Percentiles rank a stretch among this genome's conserved stretches.
Conservation (phyloP, 78 protist genomes). For the Isochrysis galbana region DNA sequence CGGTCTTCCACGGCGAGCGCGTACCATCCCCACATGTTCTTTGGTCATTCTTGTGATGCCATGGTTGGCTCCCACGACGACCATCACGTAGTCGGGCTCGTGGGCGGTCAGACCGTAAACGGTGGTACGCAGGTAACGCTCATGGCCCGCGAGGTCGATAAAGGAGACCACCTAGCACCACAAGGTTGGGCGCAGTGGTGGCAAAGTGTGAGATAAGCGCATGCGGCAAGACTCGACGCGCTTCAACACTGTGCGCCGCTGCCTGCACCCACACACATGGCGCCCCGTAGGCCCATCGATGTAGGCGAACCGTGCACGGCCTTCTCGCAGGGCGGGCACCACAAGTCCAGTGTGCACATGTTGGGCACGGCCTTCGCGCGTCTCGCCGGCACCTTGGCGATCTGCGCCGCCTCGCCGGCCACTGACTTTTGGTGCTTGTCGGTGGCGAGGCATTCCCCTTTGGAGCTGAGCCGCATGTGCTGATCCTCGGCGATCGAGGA, state of each 20-base stretch:
- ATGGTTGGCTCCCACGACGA: conserved; percentile 77
- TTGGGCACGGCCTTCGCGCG: no score
- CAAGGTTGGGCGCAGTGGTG: conserved; percentile 14
- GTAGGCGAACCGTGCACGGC: no score
- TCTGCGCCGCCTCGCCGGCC: neutral
- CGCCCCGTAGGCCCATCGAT: no score
- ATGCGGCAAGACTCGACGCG: no score
- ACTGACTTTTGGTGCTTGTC: neutral
- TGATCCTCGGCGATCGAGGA: conserved; percentile 13
- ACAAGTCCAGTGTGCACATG: no score
- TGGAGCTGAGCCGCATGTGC: neutral
- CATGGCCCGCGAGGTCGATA: conserved; percentile 52
- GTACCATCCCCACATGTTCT: conserved; percentile 91
- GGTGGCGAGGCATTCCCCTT: neutral
- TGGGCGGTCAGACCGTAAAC: conserved; percentile 89
- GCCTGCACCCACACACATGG: no score
- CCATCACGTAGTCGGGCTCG: conserved; percentile 76
- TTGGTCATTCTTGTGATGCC: conserved; percentile 83
- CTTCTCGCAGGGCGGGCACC: no score
- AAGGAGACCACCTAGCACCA: conserved; percentile 13
- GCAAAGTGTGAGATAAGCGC: no score
- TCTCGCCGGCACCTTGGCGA: no score
- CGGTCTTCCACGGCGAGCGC: no score
- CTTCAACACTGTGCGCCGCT: no score
- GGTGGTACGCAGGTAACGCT: conserved; percentile 90